Evolutionary conservation across 192 early-diverging fungal species (phyloP), one percentile per base, ranked within the genome.

Genomic region (Podila minutissima): DNA sequence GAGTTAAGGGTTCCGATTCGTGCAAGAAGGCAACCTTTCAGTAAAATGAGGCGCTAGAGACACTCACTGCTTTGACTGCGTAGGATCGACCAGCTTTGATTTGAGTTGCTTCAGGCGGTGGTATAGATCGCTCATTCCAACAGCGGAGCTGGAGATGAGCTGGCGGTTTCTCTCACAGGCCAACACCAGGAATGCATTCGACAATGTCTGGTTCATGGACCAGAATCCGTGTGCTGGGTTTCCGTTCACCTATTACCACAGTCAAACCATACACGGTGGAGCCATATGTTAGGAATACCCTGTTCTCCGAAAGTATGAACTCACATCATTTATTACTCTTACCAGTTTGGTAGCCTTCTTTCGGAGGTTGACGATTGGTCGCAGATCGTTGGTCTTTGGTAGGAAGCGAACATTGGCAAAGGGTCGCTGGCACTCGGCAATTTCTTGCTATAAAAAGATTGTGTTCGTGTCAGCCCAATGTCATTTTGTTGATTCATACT

Each of bases 351-450:
- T 59, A 4, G 75, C 62, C 59, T 84, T 81, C 50, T 75, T 69
- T 37, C 87, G 72, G 41, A 96, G 77, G 62, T 97, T 97, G 61
- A 88, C 90, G 71, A 98, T 96, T 19, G 92, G 85, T 13, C 96
- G 89, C n/a, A 94, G 81, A 7, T 92, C 94, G 24, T 68, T 60
- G 37, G 83, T 86, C 77, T 98, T 98, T 49, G 95, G 95, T 28
- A 98, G 86, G 48, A 98, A 84, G 1, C 96, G 90, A 17, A 98
- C 74, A 55, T 82, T 87, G n/a, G 93, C 89, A 72, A 84, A 91
- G 3, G 67, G 79, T 57, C 87, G 86, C 0, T 66, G 49, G 61
- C 71, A 85, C 2, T 41, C 31, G 5, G 38, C 13, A 28, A 69
- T 50, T 12, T 62, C 71, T 1, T 57, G 48, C 67, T 19, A 29